These are phyloP conservation scores for Penicillium soppii DNA, from an alignment of 495 filamentous ascomycete genomes.

Conservation along the genomic window DNA sequence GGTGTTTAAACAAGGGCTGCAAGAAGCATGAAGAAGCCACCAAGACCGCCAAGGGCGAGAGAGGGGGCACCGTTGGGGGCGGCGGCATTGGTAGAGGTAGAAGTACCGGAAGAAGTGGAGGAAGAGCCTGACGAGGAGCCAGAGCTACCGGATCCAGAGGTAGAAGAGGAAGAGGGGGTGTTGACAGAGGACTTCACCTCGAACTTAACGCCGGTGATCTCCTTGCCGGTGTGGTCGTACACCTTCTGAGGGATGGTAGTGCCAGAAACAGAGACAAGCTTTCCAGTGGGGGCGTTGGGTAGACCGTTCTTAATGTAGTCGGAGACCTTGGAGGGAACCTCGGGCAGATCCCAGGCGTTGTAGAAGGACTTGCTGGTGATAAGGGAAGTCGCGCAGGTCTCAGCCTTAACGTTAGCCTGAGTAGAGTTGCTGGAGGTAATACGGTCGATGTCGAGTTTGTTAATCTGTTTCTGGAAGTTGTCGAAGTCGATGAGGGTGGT, in stretches of 20 bases:
- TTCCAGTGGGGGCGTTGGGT: constrained; percentile 50
- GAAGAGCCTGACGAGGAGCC: constrained; percentile 24
- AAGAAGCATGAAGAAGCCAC: constrained; percentile 29
- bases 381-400: constrained; percentile 58
- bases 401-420: constrained; percentile 51
- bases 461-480: constrained; percentile 70
- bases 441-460: constrained; percentile 65
- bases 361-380: constrained; percentile 63
- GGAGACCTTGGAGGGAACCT: constrained; percentile 47
- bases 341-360: constrained; percentile 74
- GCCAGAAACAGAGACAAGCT: constrained; percentile 56
- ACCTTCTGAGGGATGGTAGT: constrained; percentile 53
- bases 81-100: constrained; percentile 25
- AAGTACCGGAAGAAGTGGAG: constrained; percentile 38
- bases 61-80: constrained; percentile 17
- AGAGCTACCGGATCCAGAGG: constrained; percentile 32
- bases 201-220: constrained; percentile 55
- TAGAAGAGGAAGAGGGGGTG: constrained; percentile 26
- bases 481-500: constrained; percentile 70
- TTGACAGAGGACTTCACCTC: constrained; percentile 48
- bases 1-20: constrained; percentile 21
- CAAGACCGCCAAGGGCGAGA: constrained; percentile 19
- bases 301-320: constrained; percentile 55
- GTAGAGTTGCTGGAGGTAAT: constrained; percentile 59
- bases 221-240: constrained; percentile 51